These are phyloP conservation scores for Lupinus albus DNA, from an alignment of 306 rosid species.

Conservation along the genomic window DNA sequence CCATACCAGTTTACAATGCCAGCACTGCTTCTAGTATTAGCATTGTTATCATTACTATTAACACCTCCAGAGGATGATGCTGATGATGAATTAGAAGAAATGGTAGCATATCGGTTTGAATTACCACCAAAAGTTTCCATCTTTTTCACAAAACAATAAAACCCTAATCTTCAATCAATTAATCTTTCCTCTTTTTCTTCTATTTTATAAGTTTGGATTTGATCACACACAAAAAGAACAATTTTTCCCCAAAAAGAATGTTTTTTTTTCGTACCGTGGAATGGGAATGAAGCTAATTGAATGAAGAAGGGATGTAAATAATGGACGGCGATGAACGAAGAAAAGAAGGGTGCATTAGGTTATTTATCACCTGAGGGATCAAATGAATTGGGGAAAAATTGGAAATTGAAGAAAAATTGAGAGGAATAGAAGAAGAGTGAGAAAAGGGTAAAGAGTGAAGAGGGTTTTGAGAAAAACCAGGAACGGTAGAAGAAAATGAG, in stretches of 20 bases:
- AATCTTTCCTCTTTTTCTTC: not conserved
- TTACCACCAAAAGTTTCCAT: constrained; percentile 53
- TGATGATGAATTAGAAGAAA: constrained; percentile 33
- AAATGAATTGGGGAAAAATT: not conserved
- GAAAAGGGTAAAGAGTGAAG: not conserved
- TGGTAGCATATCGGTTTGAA: constrained; percentile 44
- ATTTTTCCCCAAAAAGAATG: not conserved
- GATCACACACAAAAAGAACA: constrained; percentile 22
- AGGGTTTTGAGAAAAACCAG: constrained; percentile 13
- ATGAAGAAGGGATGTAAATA: constrained; percentile 1
- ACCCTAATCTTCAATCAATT: constrained; percentile 35
- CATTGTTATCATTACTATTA: constrained; percentile 26
- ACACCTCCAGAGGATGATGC: constrained; percentile 21
- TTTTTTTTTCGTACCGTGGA: not conserved
- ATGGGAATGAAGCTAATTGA: constrained; percentile 9
- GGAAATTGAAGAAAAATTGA: not conserved
- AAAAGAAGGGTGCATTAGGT: not conserved
- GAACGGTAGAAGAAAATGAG: constrained; percentile 11
- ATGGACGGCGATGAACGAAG: not conserved
- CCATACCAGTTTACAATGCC: constrained; percentile 42
- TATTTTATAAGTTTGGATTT: constrained; percentile 5
- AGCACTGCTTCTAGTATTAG: constrained; percentile 20
- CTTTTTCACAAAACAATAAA: constrained; percentile 28
- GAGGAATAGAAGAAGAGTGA: no score
- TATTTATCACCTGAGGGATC: constrained; percentile 29